Evolutionary conservation across 2,329 filamentous ascomycete genomes (phyloP), one percentile per base, ranked within the genome.

Genomic region (Penicillium sp.): DNA sequence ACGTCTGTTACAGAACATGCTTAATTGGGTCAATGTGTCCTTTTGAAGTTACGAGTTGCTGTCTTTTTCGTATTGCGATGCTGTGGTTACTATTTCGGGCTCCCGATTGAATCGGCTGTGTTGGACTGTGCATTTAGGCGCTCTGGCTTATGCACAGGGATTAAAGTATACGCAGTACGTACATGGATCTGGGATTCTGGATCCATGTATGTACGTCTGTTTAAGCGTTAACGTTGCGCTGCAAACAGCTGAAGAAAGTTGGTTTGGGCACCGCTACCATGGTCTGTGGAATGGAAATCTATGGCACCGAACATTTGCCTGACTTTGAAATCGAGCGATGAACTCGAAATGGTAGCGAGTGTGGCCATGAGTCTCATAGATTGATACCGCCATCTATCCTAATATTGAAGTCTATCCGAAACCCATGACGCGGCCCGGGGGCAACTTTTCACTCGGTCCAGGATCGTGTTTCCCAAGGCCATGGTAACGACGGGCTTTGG

Each of bases 391-490:
- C 42, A 25, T 37, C 19, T 5, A 22, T 41, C n/a, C 31, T 46
- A 22, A 37, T 29, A 33, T 37, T 18, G 31, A 47, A 42, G 39
- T 50, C 34, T 49, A 50, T 55, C 43, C 53, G 42, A 57, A 58
- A 57, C 52, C 35, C n/a, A 55, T 57, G 52, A 60, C 56, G 54
- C 48, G 57, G 55, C 57, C 42, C 35, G 37, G 13, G 18, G 29
- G 33, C 35, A 36, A 33, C 13, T 25, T 41, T n/a, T 14, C n/a
- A 11, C 35, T 27, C 29, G 47, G 41, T 49, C 46, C 46, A 45
- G 12, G 12, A 28, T 39, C 18, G 40, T 44, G 25, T 34, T 37
- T 12, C 27, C 27, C 38, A 37, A 37, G 27, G 43, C 43, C 9
- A 46, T 11, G 27, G 43, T 33, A 4, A 37, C 37, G 28, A n/a